Evolutionary conservation across 768 basidiomycete genomes (phyloP), one percentile per base, ranked within the genome.

Genomic region (Terana coerulea): DNA sequence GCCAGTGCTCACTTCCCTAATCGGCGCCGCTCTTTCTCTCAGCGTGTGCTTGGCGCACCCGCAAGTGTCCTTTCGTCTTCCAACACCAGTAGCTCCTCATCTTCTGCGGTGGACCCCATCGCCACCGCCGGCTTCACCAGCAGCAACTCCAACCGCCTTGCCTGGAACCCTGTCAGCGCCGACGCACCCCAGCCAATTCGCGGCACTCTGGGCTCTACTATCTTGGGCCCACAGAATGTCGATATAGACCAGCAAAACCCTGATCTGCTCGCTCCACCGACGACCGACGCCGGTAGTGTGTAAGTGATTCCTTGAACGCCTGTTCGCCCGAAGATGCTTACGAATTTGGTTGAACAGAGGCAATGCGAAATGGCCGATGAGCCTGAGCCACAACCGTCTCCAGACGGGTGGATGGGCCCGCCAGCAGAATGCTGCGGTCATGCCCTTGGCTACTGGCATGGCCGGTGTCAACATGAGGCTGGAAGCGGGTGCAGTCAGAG

Each of bases 361-460:
- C 6, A 80, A 81, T 53, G 72, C 75, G 22, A 80, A 81, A 60
- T 82, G 81, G 81, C 74, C 81, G 0, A 79, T 81, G 61, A 64
- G 65, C 52, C 59, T 81, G 35, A 80, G 78, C 49, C 76, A 76
- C 59, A 81, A 79, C 54, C 74, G 78, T n/a, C 61, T 84, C 14
- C 75, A 76, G 52, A 73, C 72, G 0, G 81, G 81, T 11, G 81
- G 81, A 0, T 84, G 81, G 81, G 78, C 79, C 24, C 71, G 81
- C 35, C 73, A 81, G 57, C 70, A 81, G 63, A 80, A 80, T 48
- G 59, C 78, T 77, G 42, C 12, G 71, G 17, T 22, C 17, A 35
- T 8, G 3, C 17, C 24, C 17, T 39, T 39, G 3, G 37, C 31
- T 15, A 15, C 10, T 24, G 15, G 15, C 25, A 26, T 46, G n/a